Evolutionary conservation across 2,329 filamentous ascomycete species (phyloP).

Genomic region (Sclerotinia spermophila): DNA sequence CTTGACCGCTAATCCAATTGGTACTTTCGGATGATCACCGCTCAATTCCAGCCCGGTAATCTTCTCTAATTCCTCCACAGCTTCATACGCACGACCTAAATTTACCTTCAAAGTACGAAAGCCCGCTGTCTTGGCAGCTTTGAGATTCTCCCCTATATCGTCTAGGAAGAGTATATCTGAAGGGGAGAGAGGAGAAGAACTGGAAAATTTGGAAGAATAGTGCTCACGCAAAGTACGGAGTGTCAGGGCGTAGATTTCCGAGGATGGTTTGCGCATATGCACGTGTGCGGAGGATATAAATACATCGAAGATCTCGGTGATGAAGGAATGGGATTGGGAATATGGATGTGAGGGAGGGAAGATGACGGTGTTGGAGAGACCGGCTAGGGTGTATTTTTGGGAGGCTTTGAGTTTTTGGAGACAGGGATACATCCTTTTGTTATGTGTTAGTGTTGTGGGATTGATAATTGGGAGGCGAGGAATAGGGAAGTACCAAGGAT

Average conservation of each 20-base stretch:
- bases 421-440: conserved; percentile 73
- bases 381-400: conserved; percentile 68
- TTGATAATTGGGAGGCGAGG: not conserved
- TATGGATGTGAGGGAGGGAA: conserved; percentile 74
- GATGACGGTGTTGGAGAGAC: conserved; percentile 84
- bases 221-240: not conserved
- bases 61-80: conserved; percentile 75
- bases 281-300: conserved; percentile 85
- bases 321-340: conserved; percentile 22
- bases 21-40: conserved; percentile 32
- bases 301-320: conserved; percentile 73
- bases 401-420: conserved; percentile 63
- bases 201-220: not conserved
- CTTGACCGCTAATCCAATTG: conserved; percentile 23
- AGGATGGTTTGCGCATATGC: conserved; percentile 83
- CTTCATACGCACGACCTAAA: conserved; percentile 72
- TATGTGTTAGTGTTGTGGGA: not conserved
- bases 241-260: conserved; percentile 73
- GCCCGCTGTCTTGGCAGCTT: conserved; percentile 69
- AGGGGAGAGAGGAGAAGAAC: conserved; percentile 47
- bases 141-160: conserved; percentile 87
- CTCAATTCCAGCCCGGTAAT: conserved; percentile 63
- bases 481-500: conserved; percentile 51
- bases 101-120: conserved; percentile 82
- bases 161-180: conserved; percentile 80